A percentile compares a stretch with the other conserved stretches of the same genome.
Evolutionary conservation across 352 stramenopile species (phyloP).

Genomic region (Elongisporangium undulatum): DNA sequence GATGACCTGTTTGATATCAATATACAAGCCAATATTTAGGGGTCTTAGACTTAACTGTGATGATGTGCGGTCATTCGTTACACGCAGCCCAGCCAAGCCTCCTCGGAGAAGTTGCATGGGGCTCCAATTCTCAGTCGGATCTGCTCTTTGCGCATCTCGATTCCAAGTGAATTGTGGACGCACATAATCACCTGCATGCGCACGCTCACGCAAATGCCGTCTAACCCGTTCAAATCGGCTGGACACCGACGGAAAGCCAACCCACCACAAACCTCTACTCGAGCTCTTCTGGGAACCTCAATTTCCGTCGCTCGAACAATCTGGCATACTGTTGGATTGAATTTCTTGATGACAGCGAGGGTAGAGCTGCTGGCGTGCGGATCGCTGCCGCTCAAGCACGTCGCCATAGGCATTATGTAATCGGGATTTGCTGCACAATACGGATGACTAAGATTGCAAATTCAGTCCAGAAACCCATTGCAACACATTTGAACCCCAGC

Average conservation of each 20-base stretch:
- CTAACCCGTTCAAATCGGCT: not conserved
- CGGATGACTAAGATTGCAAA: slow-evolving; percentile 19
- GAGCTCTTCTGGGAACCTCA: not conserved
- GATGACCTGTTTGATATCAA: no score
- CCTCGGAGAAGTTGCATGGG: slow-evolving; percentile 16
- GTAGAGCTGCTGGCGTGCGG: not conserved
- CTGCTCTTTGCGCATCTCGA: slow-evolving; percentile 18
- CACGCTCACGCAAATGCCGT: not conserved
- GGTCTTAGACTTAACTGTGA: no score
- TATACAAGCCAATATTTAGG: no score
- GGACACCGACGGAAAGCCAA: slow-evolving; percentile 27
- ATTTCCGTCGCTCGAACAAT: no score
- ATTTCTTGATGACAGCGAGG: not conserved
- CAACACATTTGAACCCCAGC: slow-evolving; percentile 29
- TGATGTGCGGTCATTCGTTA: no score
- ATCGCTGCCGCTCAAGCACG: not conserved
- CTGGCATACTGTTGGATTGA: not conserved
- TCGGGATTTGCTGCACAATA: no score
- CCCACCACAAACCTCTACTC: not conserved
- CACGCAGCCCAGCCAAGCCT: slow-evolving; percentile 31
- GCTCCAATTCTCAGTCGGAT: slow-evolving; percentile 16
- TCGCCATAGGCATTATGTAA: not conserved
- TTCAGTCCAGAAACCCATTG: slow-evolving; percentile 17
- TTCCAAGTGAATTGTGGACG: slow-evolving; percentile 14
- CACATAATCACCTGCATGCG: slow-evolving; percentile 13